Conservation (phyloP, 2,329 filamentous ascomycete species). For the Pseudopyrenochaeta lycopersici region DNA sequence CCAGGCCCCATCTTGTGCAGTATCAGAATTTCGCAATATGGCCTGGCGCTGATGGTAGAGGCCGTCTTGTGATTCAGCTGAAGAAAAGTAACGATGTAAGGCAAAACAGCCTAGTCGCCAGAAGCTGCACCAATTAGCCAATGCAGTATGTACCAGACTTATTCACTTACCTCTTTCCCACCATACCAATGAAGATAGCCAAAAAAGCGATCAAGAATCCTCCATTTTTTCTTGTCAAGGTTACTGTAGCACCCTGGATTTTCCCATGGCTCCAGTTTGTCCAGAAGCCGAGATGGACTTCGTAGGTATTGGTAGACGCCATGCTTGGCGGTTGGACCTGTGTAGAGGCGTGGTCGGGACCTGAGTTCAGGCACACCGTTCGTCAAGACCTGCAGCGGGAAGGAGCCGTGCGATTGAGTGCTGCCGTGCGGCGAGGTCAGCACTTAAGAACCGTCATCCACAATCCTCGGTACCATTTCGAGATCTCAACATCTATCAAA, state of each 20-base stretch:
- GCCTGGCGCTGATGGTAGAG: conserved; percentile 45
- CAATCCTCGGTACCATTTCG: no score
- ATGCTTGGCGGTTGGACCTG: background rate
- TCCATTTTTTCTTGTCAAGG: conserved; percentile 36
- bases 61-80: conserved; percentile 27
- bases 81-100: conserved; percentile 32
- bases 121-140: conserved; percentile 28
- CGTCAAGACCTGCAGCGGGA: background rate
- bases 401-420: background rate
- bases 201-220: conserved; percentile 47
- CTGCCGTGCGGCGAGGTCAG: background rate
- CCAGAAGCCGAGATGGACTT: conserved; percentile 13
- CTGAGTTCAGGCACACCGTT: background rate
- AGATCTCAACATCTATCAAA: background rate
- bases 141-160: conserved; percentile 12
- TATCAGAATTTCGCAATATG: conserved; percentile 44
- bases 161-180: conserved; percentile 19
- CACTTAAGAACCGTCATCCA: background rate
- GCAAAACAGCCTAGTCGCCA: conserved; percentile 41
- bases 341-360: background rate
- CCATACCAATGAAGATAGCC: conserved; percentile 39
- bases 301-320: background rate
- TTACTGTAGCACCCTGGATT: conserved; percentile 44
- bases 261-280: conserved; percentile 30
- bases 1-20: conserved; percentile 28